Base-by-base conservation (phyloP, 441 rosid species). In the Croton laevigatus region DNA sequence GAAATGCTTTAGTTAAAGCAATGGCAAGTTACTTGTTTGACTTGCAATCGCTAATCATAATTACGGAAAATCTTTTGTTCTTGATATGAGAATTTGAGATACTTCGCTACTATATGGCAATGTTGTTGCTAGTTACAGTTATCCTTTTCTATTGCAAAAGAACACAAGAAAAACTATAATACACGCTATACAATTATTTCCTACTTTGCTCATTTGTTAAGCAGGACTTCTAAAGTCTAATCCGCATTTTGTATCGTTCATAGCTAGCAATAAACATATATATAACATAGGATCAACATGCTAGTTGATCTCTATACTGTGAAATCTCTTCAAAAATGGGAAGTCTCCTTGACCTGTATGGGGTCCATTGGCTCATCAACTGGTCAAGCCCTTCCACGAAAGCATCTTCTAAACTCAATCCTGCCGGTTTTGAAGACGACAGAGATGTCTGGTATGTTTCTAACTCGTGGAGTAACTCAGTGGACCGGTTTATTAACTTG, bases 321-420 rank as follows among this genome's bases (percentile, higher is more conserved):
- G 92, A 88, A 19, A 92, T 92, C 83, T 89, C 89, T 77, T 94
- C 96, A 20, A 94, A 94, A 65, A 92, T 82, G 9, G 99, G 99
- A 11, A 92, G 82, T 77, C 99, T 89, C 76, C 79, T 87, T n/a
- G 99, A 81, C 70, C 86, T 80, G 22, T 76, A 77, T 1, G 86
- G 91, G 27, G 74, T 84, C 88, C 78, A 77, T 66, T 75, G 76
- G 12, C 72, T 69, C 78, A 78, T 75, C 68, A 85, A 68, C 67
- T 75, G 59, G 70, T 90, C 89, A 76, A 88, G 82, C 32, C 91
- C 95, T 61, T 81, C 80, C 17, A 85, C 84, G 53, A 79, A 71
- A n/a, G 69, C 79, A 68, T 79, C 81, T 38, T 71, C 81, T 40
- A 71, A 59, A 82, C 83, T 40, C 81, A 89, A 44, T 74, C 83